Conservation (phyloP, 306 rosid genomes). For the Vigna nakashimae region DNA sequence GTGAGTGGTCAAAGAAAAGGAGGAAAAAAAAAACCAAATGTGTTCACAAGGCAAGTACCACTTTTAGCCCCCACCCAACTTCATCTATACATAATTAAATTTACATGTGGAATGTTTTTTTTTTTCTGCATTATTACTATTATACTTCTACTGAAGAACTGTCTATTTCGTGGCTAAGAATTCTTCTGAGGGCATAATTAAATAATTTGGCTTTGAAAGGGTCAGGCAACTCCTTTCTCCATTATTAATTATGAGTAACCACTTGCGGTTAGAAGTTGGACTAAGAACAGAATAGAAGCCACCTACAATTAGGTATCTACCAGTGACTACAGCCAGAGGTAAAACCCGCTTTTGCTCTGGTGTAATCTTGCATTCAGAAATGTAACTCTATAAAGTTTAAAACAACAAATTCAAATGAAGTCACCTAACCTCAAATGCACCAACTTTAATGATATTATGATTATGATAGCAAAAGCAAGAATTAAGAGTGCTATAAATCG, state of each 20-base stretch:
- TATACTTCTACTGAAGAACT: conserved; percentile 6
- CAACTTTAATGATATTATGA: neutral
- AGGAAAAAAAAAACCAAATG: neutral
- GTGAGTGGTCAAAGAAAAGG: neutral
- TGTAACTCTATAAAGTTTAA: neutral
- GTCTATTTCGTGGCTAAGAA: conserved; percentile 24
- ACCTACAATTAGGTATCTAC: conserved; percentile 30
- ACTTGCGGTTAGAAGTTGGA: conserved; percentile 33
- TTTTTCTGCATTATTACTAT: neutral
- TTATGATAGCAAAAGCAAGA: neutral
- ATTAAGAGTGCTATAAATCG: no score
- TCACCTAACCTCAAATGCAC: neutral
- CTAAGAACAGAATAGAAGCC: conserved; percentile 11
- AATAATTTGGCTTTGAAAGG: conserved; percentile 24
- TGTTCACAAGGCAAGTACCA: neutral
- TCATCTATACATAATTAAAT: neutral
- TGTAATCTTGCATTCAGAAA: neutral
- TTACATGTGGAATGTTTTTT: neutral
- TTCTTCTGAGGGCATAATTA: conserved; percentile 3
- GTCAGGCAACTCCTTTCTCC: conserved; percentile 24
- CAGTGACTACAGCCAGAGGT: neutral
- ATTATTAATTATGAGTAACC: conserved; percentile 19
- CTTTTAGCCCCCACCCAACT: neutral
- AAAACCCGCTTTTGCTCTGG: neutral
- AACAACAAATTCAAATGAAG: neutral